Percentiles rank a stretch among this genome's conserved stretches.
These are phyloP conservation scores for Turritis glabra DNA, from an alignment of 345 rosid species.

Conservation along the genomic window DNA sequence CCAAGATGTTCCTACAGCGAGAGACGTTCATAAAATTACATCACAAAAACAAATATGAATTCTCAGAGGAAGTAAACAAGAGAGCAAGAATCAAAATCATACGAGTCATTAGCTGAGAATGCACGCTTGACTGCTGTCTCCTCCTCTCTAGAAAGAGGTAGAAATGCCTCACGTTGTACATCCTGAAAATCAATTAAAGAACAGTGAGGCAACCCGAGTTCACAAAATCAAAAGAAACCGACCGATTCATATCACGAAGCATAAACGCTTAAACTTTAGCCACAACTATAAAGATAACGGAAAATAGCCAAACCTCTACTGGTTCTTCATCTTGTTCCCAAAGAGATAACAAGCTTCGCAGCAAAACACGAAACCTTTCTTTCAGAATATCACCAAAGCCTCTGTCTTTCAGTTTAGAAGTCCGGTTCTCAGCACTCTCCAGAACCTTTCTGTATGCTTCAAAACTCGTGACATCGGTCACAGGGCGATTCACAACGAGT, in stretches of 20 bases:
- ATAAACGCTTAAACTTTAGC: conserved; percentile 13
- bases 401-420: conserved; percentile 24
- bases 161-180: conserved; percentile 19
- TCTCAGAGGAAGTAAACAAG: not conserved
- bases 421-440: conserved; percentile 25
- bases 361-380: conserved; percentile 43
- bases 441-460: conserved; percentile 39
- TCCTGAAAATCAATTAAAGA: conserved; percentile 20
- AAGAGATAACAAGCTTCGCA: conserved; percentile 41
- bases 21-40: conserved; percentile 21
- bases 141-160: conserved; percentile 27
- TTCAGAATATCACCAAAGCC: conserved; percentile 35
- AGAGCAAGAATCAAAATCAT: conserved; percentile 25
- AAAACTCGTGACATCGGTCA: conserved; percentile 27
- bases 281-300: not conserved
- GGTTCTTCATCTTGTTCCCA: conserved; percentile 47
- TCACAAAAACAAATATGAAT: not conserved
- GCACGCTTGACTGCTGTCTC: conserved; percentile 29
- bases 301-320: conserved; percentile 37
- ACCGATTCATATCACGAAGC: not conserved
- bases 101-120: conserved; percentile 44
- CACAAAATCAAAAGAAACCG: conserved; percentile 1
- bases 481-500: conserved; percentile 1
- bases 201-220: not conserved
- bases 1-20: conserved; percentile 54